phyloP scores from a whole-genome alignment of 768 basidiomycete species.

The Tubosaeta sp. region DNA sequence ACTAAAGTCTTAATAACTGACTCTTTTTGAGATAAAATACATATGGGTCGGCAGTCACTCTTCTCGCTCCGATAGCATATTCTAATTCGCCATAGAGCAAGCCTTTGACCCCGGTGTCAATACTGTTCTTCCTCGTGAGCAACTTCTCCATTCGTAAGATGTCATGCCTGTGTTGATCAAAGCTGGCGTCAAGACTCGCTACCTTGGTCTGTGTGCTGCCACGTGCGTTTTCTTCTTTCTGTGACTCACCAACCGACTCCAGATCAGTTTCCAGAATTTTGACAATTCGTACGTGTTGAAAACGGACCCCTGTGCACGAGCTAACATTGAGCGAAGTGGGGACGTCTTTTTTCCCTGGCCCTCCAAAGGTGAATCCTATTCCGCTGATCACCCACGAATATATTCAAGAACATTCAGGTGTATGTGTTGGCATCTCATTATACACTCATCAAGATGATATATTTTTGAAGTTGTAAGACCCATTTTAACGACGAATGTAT shows the following conservation, averaged over 20 bases:
- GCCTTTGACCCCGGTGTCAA: neutral
- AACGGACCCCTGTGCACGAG: neutral
- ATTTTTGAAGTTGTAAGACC: neutral
- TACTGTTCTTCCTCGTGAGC: neutral
- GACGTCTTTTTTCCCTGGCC: constrained; percentile 9
- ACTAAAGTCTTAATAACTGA: neutral
- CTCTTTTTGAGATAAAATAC: neutral
- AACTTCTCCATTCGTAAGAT: neutral
- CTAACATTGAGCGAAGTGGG: constrained; percentile 8
- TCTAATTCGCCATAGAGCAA: neutral
- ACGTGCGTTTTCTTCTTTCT: neutral
- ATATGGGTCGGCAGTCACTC: neutral
- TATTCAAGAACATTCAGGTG: neutral
- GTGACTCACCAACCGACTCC: neutral
- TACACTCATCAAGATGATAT: neutral
- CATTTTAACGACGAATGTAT: neutral
- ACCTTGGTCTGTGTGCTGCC: neutral
- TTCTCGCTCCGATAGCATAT: neutral
- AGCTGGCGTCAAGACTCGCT: neutral
- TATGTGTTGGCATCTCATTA: neutral
- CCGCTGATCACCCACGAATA: neutral
- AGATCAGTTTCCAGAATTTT: neutral
- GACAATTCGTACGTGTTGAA: neutral
- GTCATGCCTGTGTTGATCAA: no score
- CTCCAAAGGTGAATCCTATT: constrained; percentile 2